A percentile compares a stretch with the other conserved stretches of the same genome.
Conservation (phyloP, 1,139 yeast species). For the Hanseniaspora uvarum region DNA sequence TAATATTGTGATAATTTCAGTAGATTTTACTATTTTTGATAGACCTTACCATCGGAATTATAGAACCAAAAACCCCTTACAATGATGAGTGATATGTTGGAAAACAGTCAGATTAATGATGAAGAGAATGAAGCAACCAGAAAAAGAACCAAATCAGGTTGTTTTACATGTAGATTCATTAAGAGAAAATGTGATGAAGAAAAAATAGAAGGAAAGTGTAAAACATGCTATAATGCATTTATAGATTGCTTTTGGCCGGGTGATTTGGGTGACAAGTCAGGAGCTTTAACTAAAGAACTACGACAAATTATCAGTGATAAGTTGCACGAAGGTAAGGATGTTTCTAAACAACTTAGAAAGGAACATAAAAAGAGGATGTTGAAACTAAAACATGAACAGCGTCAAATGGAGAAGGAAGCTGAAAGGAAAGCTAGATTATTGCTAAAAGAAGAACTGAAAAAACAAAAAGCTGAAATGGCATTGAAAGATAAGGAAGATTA, state of each 20-base stretch:
- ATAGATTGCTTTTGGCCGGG: conserved; percentile 41
- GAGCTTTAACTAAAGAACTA: conserved; percentile 21
- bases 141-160: conserved; percentile 34
- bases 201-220: conserved; percentile 36
- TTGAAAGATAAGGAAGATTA: neutral
- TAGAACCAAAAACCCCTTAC: too few relatives aligned
- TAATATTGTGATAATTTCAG: neutral
- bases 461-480: neutral
- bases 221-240: conserved; percentile 38
- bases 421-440: neutral
- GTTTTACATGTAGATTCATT: conserved; percentile 39
- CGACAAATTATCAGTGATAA: conserved; percentile 19
- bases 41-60: too few relatives aligned
- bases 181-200: conserved; percentile 49
- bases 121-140: conserved; percentile 16
- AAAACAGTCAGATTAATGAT: neutral
- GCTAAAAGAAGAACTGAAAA: neutral
- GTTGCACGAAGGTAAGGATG: conserved; percentile 14
- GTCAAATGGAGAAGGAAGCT: neutral
- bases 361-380: conserved; percentile 4
- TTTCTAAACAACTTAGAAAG: neutral
- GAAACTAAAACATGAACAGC: conserved; percentile 2
- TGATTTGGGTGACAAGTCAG: conserved; percentile 17
- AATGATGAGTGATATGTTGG: neutral
- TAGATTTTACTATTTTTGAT: too few relatives aligned